Base-by-base conservation (phyloP, 768 basidiomycete species). In the Lentinula guzmanii region DNA sequence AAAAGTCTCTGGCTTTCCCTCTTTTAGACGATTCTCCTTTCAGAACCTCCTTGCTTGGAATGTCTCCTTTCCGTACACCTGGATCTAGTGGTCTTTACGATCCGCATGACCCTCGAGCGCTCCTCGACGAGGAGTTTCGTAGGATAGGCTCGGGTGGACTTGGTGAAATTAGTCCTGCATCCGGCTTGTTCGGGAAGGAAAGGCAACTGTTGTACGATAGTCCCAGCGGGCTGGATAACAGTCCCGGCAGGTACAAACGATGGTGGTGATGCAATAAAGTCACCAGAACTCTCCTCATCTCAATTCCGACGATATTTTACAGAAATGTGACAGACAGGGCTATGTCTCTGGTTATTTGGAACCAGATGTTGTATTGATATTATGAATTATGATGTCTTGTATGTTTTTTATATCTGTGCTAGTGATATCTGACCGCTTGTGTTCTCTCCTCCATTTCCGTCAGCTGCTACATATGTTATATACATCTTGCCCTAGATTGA, bases 111-210 rank as follows among this genome's bases (percentile, higher is more conserved):
- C 87, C 89, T 3, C 75, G 81, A 35, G 75, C 81, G 35, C 66
- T 90, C 46, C 74, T 92, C 24, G 87, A 90, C 52, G 91, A 92
- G 53, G 91, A 93, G 61, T 74, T 93, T 59, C 82, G 79, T 52
- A 75, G 86, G 60, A 71, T 84, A 61, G 77, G 79, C 3, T 10
- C 58, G 6, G 48, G 58, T 34, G 46, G 58, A 48, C 75, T 66
- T 61, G 77, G 71, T 18, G 76, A 71, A 4, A 67, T 71, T 33
- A 90, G 88, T 66, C 90, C 89, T 0, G 78, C 74, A 0, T 35
- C 59, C 1, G 88, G 89, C 1, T 67, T 90, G 54, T 92, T 84
- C 70, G 90, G 85, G 45, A 80, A 81, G 64, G 79, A 77, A 16
- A 76, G 77, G 33, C 71, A 75, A 1, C 67, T 88, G 64, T 67